Conservation (phyloP, 2,329 filamentous ascomycete genomes). For the Nemania serpens region DNA sequence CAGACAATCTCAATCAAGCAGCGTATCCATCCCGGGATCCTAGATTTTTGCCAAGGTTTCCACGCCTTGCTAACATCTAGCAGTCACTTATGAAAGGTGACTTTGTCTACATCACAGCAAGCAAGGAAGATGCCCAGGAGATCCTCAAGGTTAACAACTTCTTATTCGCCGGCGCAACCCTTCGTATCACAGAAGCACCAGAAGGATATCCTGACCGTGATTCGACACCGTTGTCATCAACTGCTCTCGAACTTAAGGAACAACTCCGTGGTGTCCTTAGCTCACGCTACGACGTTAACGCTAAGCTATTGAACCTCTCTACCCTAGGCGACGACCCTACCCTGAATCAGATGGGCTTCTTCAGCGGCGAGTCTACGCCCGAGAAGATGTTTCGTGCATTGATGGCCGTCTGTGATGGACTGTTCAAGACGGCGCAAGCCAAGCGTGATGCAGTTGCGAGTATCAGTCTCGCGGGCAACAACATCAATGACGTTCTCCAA, state of each 20-base stretch:
- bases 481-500: constrained; percentile 70
- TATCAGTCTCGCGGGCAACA: constrained; percentile 81
- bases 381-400: constrained; percentile 91
- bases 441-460: constrained; percentile 81
- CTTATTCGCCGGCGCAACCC: constrained; percentile 66
- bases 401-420: constrained; percentile 81
- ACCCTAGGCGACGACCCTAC: constrained; percentile 72
- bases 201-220: constrained; percentile 50
- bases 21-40: constrained; percentile 45
- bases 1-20: constrained; percentile 43
- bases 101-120: constrained; percentile 69
- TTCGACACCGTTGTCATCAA: constrained; percentile 50
- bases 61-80: constrained; percentile 68
- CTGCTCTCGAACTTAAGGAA: constrained; percentile 65
- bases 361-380: constrained; percentile 70
- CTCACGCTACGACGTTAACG: constrained; percentile 70
- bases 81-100: constrained; percentile 74
- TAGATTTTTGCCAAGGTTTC: constrained; percentile 47
- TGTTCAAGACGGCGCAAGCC: constrained; percentile 72
- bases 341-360: constrained; percentile 75
- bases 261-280: constrained; percentile 73
- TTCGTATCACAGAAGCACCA: constrained; percentile 59
- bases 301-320: constrained; percentile 84
- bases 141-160: constrained; percentile 72
- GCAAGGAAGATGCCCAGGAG: constrained; percentile 65